A percentile compares a stretch with the other conserved stretches of the same genome.
Evolutionary conservation across 2,329 filamentous ascomycete species (phyloP).

Genomic region (Coniochaeta sp.): DNA sequence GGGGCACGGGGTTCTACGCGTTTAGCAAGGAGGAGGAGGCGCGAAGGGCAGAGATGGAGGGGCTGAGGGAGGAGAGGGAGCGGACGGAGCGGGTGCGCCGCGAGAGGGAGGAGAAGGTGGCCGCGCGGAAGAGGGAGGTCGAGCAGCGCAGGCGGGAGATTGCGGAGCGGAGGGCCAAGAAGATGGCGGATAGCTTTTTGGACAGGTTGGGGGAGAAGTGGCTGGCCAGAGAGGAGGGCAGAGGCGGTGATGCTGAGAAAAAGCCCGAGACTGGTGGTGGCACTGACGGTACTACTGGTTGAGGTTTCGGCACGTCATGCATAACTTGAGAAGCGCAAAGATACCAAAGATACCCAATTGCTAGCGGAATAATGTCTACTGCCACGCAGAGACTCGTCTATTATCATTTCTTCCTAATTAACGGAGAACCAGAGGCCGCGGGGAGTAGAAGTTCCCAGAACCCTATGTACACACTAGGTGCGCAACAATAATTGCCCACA

Average conservation of each 20-base stretch:
- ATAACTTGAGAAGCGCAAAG: not conserved
- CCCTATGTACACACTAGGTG: not conserved
- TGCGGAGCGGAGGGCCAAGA: slow-evolving; percentile 52
- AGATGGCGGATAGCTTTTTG: slow-evolving; percentile 67
- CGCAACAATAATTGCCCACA: not conserved
- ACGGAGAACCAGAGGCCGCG: not conserved
- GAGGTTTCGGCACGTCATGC: not conserved
- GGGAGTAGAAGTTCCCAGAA: not conserved
- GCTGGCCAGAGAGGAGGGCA: not conserved
- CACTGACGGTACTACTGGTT: not conserved
- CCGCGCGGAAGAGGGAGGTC: slow-evolving; percentile 52
- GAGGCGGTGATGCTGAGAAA: not conserved
- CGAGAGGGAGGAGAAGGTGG: slow-evolving; percentile 48
- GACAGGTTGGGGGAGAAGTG: slow-evolving; percentile 38
- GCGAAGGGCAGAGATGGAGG: slow-evolving; percentile 65
- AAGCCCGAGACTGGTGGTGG: not conserved
- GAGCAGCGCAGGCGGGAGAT: slow-evolving; percentile 53
- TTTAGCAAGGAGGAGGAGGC: slow-evolving; percentile 72
- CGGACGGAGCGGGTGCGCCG: slow-evolving; percentile 59
- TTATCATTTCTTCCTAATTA: not conserved
- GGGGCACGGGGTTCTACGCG: slow-evolving; percentile 86
- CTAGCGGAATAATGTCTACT: not conserved
- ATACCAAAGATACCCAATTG: not conserved
- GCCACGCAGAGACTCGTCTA: not conserved
- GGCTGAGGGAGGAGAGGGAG: slow-evolving; percentile 57